A percentile compares a stretch with the other conserved stretches of the same genome.
These are phyloP conservation scores for Atractiella rhizophila DNA, from an alignment of 768 basidiomycete species.

Conservation along the genomic window DNA sequence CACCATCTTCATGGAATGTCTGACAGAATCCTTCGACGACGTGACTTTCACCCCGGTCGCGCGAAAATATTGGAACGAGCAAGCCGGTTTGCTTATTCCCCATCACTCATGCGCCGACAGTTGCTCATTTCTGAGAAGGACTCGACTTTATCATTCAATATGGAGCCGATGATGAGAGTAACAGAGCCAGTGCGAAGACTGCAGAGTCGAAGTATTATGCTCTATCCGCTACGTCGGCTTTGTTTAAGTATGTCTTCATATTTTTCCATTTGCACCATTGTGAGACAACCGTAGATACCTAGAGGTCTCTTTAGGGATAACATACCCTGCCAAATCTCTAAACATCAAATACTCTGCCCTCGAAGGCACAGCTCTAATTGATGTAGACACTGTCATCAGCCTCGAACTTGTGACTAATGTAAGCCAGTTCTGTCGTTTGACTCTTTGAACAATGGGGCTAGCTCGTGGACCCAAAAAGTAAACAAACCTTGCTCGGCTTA, in stretches of 20 bases:
- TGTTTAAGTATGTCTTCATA: constrained; percentile 59
- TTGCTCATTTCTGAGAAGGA: too few relatives aligned
- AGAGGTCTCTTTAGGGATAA: constrained; percentile 10
- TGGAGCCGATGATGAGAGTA: too few relatives aligned
- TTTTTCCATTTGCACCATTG: constrained; percentile 30
- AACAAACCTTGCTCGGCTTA: constrained; percentile 16
- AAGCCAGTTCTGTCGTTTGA: constrained; percentile 3
- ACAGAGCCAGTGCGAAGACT: constrained; percentile 2
- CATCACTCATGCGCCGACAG: too few relatives aligned
- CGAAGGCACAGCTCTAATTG: constrained; percentile 72
- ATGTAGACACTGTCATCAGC: constrained; percentile 62
- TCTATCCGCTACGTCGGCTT: constrained; percentile 54
- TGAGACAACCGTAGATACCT: too few relatives aligned
- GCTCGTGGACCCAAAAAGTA: constrained; percentile 11
- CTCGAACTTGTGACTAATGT: constrained; percentile 69
- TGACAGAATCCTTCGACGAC: constrained; percentile 47
- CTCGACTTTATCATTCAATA: too few relatives aligned
- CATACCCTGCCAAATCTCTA: constrained; percentile 21
- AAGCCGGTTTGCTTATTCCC: constrained; percentile 29
- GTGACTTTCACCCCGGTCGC: constrained; percentile 42
- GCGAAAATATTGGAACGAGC: constrained; percentile 66
- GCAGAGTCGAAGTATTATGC: constrained; percentile 45
- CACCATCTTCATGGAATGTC: constrained; percentile 43
- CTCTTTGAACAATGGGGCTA: not conserved
- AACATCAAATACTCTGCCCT: not conserved